Evolutionary conservation across 805 yeast species (phyloP), one percentile per base, ranked within the genome.

Genomic region (Ogataea populi-albae): DNA sequence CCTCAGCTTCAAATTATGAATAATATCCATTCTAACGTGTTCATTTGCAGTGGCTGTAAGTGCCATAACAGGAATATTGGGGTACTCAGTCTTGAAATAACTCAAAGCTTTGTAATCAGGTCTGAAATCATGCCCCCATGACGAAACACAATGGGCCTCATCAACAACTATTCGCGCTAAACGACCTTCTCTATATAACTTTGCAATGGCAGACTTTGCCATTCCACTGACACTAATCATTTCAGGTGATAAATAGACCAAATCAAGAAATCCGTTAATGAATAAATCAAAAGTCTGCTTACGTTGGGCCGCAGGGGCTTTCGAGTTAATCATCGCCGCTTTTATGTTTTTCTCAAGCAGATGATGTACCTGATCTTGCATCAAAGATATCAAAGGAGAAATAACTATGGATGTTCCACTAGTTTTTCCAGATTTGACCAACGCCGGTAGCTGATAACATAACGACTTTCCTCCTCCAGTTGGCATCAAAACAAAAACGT

Each of bases 61-160:
- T 0, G 98, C 98, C 87, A 93, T 88, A 42, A 93, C 68, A 1
- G 98, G 98, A 4, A 87, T 77, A 34, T 72, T 73, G 0, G 95
- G 94, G 54, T 74, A 93, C 32, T 76, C 72, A 14, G 64, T 59
- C 52, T 87, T 87, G 59, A 93, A 85, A 46, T 70, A 73, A 23
- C 78, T 76, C 54, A 93, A 68, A 8, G 81, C 83, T 50, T 88
- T 86, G 64, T 93, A 93, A 59, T 93, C 98, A 0, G 98, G 97
- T 34, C 98, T 71, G 59, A 93, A 93, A 61, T 93, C 98, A 61
- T 93, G 98, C 15, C 98, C 98, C 98, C 98, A 93, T 8, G 94
- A 83, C 34, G 96, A 86, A 29, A 93, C 95, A 71, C 98, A 93
- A 63, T 93, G 98, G 0, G 98, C 98, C 56, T 87, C 98, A 63